These are phyloP conservation scores for Cladosporium sp. DNA, from an alignment of 2,329 filamentous ascomycete species.

Conservation along the genomic window DNA sequence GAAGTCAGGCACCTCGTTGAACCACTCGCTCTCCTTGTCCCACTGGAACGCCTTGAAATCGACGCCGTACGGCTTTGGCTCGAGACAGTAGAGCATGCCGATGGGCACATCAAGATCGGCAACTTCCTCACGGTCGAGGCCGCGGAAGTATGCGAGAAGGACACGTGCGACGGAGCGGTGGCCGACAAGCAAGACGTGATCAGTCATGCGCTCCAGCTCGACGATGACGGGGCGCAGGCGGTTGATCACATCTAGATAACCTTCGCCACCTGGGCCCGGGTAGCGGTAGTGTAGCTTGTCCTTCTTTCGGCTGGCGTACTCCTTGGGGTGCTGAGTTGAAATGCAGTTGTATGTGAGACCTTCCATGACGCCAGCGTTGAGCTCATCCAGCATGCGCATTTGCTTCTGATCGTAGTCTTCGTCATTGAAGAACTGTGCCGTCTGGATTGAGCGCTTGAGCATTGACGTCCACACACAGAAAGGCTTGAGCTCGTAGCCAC, in stretches of 20 bases:
- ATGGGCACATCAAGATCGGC: slow-evolving; percentile 92
- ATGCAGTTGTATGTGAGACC: slow-evolving; percentile 95
- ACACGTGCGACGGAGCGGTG: slow-evolving; percentile 92
- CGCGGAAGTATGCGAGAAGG: slow-evolving; percentile 94
- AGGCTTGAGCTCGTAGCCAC: slow-evolving; percentile 65
- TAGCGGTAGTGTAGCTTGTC: slow-evolving; percentile 98
- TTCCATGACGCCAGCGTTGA: slow-evolving; percentile 90
- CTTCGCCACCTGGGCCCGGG: slow-evolving; percentile 91
- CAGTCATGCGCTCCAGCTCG: slow-evolving; percentile 94
- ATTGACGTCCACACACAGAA: slow-evolving; percentile 99
- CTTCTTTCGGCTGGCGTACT: slow-evolving; percentile 74
- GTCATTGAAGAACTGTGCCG: slow-evolving; percentile 87
- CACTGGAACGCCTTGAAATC: slow-evolving; percentile 96
- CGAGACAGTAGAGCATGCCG: slow-evolving; percentile 90
- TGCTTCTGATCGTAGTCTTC: slow-evolving; percentile 96
- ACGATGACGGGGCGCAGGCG: slow-evolving; percentile 92
- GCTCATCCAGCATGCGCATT: slow-evolving; percentile 70
- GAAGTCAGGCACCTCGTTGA: slow-evolving; percentile 83
- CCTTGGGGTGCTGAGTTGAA: slow-evolving; percentile 71
- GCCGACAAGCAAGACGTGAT: slow-evolving; percentile 88
- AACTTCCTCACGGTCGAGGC: slow-evolving; percentile 84
- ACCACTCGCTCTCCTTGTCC: slow-evolving; percentile 74
- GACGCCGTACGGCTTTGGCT: slow-evolving; percentile 96
- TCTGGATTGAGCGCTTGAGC: slow-evolving; percentile 86
- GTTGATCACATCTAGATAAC: slow-evolving; percentile 96